phyloP scores from a whole-genome alignment of 805 yeast species.

The Pichia pseudocactophila region DNA sequence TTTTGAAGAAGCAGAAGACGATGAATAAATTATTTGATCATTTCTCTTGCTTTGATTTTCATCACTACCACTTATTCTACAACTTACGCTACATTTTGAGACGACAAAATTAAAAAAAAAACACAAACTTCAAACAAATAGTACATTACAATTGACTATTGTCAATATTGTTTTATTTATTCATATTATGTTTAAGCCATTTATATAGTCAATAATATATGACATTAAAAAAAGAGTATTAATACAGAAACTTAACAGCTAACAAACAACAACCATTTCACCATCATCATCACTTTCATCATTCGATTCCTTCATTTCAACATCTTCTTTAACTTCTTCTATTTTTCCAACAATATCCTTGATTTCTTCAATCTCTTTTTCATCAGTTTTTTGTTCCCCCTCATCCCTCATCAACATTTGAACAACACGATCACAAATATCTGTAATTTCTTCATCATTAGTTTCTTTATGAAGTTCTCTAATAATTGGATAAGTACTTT shows the following conservation, averaged over 20 bases:
- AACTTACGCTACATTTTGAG: background rate
- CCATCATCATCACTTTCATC: constrained; percentile 13
- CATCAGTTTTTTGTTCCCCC: constrained; percentile 41
- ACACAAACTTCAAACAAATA: background rate
- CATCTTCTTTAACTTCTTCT: constrained; percentile 10
- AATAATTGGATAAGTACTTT: constrained; percentile 75
- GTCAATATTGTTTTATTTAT: background rate
- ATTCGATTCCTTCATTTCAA: constrained; percentile 6
- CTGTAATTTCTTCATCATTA: constrained; percentile 38
- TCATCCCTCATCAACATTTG: constrained; percentile 93
- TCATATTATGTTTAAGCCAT: background rate
- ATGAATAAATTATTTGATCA: constrained; percentile 27
- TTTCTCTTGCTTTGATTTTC: background rate
- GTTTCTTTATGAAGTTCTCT: constrained; percentile 72
- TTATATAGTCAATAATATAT: background rate
- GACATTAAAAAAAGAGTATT: background rate
- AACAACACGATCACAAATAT: constrained; percentile 74
- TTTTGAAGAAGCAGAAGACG: constrained; percentile 53
- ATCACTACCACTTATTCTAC: background rate
- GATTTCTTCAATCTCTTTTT: constrained; percentile 35
- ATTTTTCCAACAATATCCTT: constrained; percentile 39
- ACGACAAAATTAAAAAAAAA: background rate
- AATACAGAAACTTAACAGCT: background rate
- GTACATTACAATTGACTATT: background rate
- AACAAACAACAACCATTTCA: constrained; percentile 12